phyloP scores from a whole-genome alignment of 2,329 filamentous ascomycete genomes.

The Alternaria viburni region DNA sequence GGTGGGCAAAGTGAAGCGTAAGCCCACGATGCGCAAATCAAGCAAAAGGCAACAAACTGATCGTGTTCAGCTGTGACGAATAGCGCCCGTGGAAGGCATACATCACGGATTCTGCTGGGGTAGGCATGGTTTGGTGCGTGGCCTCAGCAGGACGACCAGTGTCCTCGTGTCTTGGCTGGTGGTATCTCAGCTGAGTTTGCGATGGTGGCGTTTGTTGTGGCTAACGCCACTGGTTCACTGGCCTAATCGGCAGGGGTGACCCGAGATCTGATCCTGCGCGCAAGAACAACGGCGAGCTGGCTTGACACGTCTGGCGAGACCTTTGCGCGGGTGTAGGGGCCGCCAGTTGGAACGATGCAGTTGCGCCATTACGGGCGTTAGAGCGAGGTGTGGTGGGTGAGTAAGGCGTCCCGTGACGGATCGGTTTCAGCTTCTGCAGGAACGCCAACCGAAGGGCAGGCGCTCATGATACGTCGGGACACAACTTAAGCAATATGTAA shows the following conservation, averaged over 20 bases:
- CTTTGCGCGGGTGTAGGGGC: neutral
- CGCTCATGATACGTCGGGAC: conserved; percentile 3
- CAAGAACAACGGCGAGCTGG: conserved; percentile 26
- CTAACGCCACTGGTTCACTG: conserved; percentile 22
- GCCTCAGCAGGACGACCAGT: conserved; percentile 32
- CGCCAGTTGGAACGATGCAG: conserved; percentile 3
- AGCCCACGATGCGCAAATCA: conserved; percentile 30
- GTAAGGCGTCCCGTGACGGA: conserved; percentile 7
- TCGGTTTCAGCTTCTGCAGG: conserved; percentile 18
- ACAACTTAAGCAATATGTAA: conserved; percentile 12
- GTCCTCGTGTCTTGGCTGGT: conserved; percentile 28
- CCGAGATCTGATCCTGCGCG: conserved; percentile 28
- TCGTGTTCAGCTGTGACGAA: conserved; percentile 43
- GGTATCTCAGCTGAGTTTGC: conserved; percentile 39
- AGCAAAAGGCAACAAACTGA: conserved; percentile 24
- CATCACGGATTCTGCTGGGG: conserved; percentile 40
- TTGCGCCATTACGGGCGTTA: conserved; percentile 9
- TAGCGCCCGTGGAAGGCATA: conserved; percentile 40
- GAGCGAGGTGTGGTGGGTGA: conserved; percentile 2
- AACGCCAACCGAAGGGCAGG: conserved; percentile 28
- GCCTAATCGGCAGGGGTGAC: conserved; percentile 15
- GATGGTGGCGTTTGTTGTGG: conserved; percentile 42
- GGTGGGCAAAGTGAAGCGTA: conserved; percentile 23
- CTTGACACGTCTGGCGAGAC: conserved; percentile 20
- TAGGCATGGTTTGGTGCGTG: conserved; percentile 32